These are phyloP conservation scores for Coemansia sp. DNA, from an alignment of 192 early-diverging fungal species.

Conservation along the genomic window DNA sequence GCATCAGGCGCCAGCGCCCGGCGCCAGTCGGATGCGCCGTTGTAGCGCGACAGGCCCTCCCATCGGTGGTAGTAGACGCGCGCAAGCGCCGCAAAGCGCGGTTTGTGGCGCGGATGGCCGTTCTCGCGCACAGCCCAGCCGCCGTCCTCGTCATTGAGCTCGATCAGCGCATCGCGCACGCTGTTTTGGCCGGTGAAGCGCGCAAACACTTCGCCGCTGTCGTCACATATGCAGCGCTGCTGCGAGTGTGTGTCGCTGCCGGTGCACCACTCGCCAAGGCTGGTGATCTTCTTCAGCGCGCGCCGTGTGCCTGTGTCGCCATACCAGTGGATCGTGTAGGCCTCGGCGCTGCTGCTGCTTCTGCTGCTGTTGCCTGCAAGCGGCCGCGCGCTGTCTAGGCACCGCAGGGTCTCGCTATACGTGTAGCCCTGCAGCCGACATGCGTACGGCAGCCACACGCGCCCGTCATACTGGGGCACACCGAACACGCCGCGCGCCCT, in stretches of 20 bases:
- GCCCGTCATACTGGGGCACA: not conserved
- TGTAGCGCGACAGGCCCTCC: conserved; percentile 24
- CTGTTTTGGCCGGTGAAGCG: conserved; percentile 25
- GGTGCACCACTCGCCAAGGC: conserved; percentile 20
- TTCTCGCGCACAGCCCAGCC: conserved; percentile 22
- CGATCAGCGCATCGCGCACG: conserved; percentile 23
- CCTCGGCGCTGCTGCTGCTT: not conserved
- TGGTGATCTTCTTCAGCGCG: conserved; percentile 25
- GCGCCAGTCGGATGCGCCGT: conserved; percentile 12
- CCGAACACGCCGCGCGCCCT: not conserved
- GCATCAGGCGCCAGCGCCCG: not conserved
- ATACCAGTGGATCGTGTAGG: conserved; percentile 26
- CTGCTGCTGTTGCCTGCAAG: not conserved
- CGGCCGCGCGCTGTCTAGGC: conserved; percentile 17
- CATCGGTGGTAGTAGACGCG: conserved; percentile 25
- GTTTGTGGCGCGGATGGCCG: not conserved
- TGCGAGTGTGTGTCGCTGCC: not conserved
- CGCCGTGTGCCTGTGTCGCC: conserved; percentile 24
- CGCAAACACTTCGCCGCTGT: conserved; percentile 23
- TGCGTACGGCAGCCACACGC: conserved; percentile 19
- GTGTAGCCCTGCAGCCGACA: conserved; percentile 13
- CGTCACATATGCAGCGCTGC: conserved; percentile 18
- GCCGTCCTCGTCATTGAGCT: conserved; percentile 29
- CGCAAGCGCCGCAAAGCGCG: conserved; percentile 6
- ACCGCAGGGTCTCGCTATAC: conserved; percentile 20